phyloP scores from a whole-genome alignment of 1,284 basidiomycete genomes.

The Ceratorhiza oryzae-sativae region DNA sequence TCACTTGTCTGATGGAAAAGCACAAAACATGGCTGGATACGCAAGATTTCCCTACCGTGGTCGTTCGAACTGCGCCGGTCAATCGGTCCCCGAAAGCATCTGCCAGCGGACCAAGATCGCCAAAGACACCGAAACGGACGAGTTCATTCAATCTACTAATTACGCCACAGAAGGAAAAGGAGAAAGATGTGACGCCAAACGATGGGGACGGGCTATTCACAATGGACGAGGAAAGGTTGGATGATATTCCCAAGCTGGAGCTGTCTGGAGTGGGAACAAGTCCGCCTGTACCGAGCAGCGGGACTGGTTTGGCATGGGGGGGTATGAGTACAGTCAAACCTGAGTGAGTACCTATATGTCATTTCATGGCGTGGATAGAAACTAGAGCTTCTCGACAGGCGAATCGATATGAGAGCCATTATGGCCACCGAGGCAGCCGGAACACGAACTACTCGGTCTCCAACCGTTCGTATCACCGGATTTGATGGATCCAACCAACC shows the following conservation, averaged over 20 bases:
- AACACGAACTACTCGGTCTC: slow-evolving; percentile 2
- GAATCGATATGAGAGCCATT: slow-evolving; percentile 80
- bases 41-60: slow-evolving; percentile 71
- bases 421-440: slow-evolving; percentile 76
- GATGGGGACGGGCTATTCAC: slow-evolving; percentile 60
- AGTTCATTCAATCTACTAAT: slow-evolving; percentile 41
- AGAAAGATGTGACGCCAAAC: slow-evolving; percentile 36
- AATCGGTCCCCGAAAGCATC: slow-evolving; percentile 58
- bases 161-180: slow-evolving; percentile 46
- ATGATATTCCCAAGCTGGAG: slow-evolving; percentile 42
- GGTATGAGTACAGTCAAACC: slow-evolving; percentile 18
- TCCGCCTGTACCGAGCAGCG: slow-evolving; percentile 7
- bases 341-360: slow-evolving; percentile 7
- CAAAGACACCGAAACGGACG: slow-evolving; percentile 45
- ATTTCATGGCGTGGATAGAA: slow-evolving; percentile 45
- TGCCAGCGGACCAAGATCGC: slow-evolving; percentile 53
- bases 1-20: slow-evolving; percentile 67
- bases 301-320: slow-evolving; percentile 50
- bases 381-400: slow-evolving; percentile 58
- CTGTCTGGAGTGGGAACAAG: slow-evolving; percentile 46
- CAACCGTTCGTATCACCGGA: slow-evolving; percentile 43
- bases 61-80: slow-evolving; percentile 62
- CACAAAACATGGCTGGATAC: slow-evolving; percentile 78
- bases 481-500: slow-evolving; percentile 20
- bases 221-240: slow-evolving; percentile 65